Conservation (phyloP, 2,329 filamentous ascomycete genomes). For the Rutstroemia sydowiana region DNA sequence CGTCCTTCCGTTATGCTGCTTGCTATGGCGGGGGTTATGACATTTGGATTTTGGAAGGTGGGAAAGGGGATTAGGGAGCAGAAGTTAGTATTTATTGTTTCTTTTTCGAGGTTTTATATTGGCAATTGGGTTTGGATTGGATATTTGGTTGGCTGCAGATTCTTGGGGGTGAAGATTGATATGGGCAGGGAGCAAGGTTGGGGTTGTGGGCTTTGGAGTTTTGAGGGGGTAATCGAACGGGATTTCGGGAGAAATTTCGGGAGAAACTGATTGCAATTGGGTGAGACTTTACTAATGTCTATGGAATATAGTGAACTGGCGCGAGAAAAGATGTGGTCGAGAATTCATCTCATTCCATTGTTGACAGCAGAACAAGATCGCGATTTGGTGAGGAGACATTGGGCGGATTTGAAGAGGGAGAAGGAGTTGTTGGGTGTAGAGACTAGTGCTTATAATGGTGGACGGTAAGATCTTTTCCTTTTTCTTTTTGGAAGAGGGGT, state of each 20-base stretch:
- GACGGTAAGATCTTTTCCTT: conserved; percentile 54
- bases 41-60: conserved; percentile 84
- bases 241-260: neutral
- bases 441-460: conserved; percentile 78
- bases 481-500: neutral
- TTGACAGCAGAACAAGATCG: conserved; percentile 96
- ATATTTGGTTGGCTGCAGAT: too few species aligned
- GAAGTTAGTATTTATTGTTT: conserved; percentile 56
- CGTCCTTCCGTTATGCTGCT: conserved; percentile 72
- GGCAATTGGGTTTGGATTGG: too few species aligned
- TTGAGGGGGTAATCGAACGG: neutral
- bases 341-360: conserved; percentile 88
- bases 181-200: neutral
- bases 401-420: conserved; percentile 83
- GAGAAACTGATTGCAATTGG: conserved; percentile 1
- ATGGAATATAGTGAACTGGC: conserved; percentile 65
- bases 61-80: conserved; percentile 80
- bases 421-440: conserved; percentile 82
- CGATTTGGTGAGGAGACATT: conserved; percentile 80
- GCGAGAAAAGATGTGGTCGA: conserved; percentile 96
- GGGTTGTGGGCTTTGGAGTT: neutral
- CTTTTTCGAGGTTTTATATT: neutral
- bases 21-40: conserved; percentile 71
- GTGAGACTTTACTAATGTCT: too few species aligned
- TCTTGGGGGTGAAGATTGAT: neutral